phyloP scores from a whole-genome alignment of 2,329 filamentous ascomycete genomes.

The Aspergillus arachidicola region DNA sequence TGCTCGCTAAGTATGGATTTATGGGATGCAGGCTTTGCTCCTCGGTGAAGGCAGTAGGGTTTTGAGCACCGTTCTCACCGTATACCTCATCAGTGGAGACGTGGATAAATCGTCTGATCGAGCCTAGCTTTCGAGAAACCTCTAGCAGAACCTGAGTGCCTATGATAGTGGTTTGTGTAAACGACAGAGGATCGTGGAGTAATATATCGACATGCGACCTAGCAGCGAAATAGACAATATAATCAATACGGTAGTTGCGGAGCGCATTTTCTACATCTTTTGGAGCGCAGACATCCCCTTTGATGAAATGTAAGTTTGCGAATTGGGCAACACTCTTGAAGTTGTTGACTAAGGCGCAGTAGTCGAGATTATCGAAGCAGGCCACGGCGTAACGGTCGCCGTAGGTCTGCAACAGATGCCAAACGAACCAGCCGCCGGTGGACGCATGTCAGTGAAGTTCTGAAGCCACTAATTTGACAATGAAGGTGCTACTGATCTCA shows the following conservation, averaged over 20 bases:
- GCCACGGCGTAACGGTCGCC: slow-evolving; percentile 66
- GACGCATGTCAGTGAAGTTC: no score
- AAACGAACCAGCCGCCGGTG: no score
- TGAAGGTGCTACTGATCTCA: no score
- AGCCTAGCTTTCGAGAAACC: slow-evolving; percentile 68
- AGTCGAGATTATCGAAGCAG: slow-evolving; percentile 83
- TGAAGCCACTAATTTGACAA: no score
- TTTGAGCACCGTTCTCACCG: slow-evolving; percentile 65
- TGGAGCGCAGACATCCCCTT: slow-evolving; percentile 75
- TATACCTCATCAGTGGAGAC: slow-evolving; percentile 86
- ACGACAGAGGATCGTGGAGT: slow-evolving; percentile 80
- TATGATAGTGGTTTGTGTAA: slow-evolving; percentile 80
- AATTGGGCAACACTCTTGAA: slow-evolving; percentile 67
- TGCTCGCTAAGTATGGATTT: slow-evolving; percentile 81
- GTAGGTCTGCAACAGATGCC: no score
- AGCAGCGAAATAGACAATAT: slow-evolving; percentile 80
- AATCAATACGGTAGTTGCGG: slow-evolving; percentile 72
- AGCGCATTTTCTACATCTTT: slow-evolving; percentile 71
- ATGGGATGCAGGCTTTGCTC: slow-evolving; percentile 75
- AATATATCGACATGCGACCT: slow-evolving; percentile 81
- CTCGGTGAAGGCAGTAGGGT: slow-evolving; percentile 45
- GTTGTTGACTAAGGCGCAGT: slow-evolving; percentile 79
- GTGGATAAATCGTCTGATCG: slow-evolving; percentile 73
- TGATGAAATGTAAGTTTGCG: slow-evolving; percentile 76
- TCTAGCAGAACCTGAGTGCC: slow-evolving; percentile 83